phyloP scores from a whole-genome alignment of 129 eudicot species.

The Cynara cardunculus region DNA sequence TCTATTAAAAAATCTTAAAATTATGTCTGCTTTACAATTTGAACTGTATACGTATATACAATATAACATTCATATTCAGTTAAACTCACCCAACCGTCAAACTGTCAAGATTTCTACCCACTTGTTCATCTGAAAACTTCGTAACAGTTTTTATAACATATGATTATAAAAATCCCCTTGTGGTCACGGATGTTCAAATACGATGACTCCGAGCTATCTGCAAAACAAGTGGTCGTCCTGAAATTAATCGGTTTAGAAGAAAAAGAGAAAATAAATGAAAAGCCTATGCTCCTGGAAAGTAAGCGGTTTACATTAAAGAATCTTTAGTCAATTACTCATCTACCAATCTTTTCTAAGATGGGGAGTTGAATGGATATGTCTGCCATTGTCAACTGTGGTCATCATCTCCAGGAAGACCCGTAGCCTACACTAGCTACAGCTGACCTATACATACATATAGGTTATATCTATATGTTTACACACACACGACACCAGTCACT shows the following conservation, averaged over 20 bases:
- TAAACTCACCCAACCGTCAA: not conserved
- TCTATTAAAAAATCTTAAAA: not conserved
- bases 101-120: not conserved
- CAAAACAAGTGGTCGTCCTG: no score
- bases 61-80: not conserved
- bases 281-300: not conserved
- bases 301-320: constrained; percentile 14
- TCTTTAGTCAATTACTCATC: not conserved
- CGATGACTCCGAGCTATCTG: no score
- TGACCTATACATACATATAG: constrained; percentile 3
- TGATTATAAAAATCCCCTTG: no score
- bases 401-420: constrained; percentile 16
- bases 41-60: not conserved
- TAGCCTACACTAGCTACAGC: not conserved
- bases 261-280: not conserved
- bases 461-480: not conserved
- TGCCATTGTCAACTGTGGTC: constrained; percentile 15
- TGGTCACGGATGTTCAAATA: no score
- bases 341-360: not conserved
- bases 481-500: not conserved
- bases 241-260: no score
- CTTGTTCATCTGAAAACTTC: not conserved
- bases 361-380: constrained; percentile 28
- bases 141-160: no score
- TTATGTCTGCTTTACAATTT: not conserved